Base-by-base conservation (phyloP, 257 asterid species). In the Orobanche coerulescens region DNA sequence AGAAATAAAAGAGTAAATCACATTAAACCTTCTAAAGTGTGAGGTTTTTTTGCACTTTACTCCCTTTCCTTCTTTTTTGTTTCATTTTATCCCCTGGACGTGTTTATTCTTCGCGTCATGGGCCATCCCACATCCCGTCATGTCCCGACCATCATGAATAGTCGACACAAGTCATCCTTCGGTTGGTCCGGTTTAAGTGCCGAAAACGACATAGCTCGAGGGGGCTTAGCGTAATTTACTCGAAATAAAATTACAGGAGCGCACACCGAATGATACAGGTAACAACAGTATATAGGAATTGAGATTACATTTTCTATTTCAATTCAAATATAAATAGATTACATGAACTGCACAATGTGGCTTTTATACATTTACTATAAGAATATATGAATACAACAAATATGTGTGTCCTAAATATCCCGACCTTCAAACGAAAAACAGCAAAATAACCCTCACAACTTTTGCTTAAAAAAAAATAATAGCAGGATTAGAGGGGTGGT, bases 401-500 rank as follows among this genome's bases (percentile, higher is more conserved):
- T 62, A 73, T 79, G 68, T 79, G 74, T 76, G 82, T 40, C 75
- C 75, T 70, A 71, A 28, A 64, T 68, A 68, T 68, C 18, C 66
- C 44, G 30, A 59, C 62, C 78, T 65, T n/a, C n/a, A n/a, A n/a
- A 55, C 40, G 48, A 14, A 63, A 19, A 63, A 61, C 56, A 51
- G 48, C 73, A 57, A 69, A 79, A 73, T 64, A n/a, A 67, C 76
- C 79, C 82, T 76, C 79, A 30, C 33, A 73, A 53, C 75, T n/a
- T 66, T 61, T 70, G 78, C 82, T 65, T 66, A 23, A 23, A 44
- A 69, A 73, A 77, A 81, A 77, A 47, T 64, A 69, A 48, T 71
- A 75, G 83, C 83, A 75, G 71, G 69, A 73, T 31, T 50, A 67
- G 73, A 63, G 80, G 77, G 72, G 68, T n/a, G n/a, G n/a, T n/a